Conservation (phyloP, 2,329 filamentous ascomycete species). For the Pseudocercospora musae region DNA sequence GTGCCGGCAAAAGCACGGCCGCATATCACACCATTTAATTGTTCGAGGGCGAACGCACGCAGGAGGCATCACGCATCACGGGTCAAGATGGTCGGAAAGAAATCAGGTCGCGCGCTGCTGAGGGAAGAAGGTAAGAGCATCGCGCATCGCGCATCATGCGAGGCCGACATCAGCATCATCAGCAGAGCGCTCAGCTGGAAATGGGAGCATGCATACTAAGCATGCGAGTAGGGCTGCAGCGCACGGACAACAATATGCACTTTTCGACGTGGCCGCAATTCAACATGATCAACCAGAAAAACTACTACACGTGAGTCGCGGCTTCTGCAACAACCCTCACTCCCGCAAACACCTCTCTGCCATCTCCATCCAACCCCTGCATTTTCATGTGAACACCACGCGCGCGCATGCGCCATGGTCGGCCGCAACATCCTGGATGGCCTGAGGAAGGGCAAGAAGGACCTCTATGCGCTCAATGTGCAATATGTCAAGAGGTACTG, state of each 20-base stretch:
- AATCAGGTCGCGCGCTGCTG: slow-evolving; percentile 60
- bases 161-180: no score
- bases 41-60: no score
- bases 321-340: slow-evolving; percentile 2
- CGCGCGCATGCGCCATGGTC: slow-evolving; percentile 24
- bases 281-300: slow-evolving; percentile 96
- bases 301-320: slow-evolving; percentile 84
- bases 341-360: neutral
- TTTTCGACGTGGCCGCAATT: slow-evolving; percentile 91
- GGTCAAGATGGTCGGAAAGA: slow-evolving; percentile 62
- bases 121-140: slow-evolving; percentile 53
- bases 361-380: neutral
- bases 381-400: slow-evolving; percentile 3
- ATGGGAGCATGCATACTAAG: slow-evolving; percentile 25
- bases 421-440: slow-evolving; percentile 32
- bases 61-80: no score
- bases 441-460: slow-evolving; percentile 34
- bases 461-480: slow-evolving; percentile 35
- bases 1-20: neutral
- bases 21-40: no score
- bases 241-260: slow-evolving; percentile 98
- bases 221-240: slow-evolving; percentile 67
- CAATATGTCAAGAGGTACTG: slow-evolving; percentile 35
- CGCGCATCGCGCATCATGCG: slow-evolving; percentile 3
- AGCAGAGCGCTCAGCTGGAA: slow-evolving; percentile 14